Evolutionary conservation across 1,284 basidiomycete species (phyloP).

Genomic region (Chondrostereum purpureum): DNA sequence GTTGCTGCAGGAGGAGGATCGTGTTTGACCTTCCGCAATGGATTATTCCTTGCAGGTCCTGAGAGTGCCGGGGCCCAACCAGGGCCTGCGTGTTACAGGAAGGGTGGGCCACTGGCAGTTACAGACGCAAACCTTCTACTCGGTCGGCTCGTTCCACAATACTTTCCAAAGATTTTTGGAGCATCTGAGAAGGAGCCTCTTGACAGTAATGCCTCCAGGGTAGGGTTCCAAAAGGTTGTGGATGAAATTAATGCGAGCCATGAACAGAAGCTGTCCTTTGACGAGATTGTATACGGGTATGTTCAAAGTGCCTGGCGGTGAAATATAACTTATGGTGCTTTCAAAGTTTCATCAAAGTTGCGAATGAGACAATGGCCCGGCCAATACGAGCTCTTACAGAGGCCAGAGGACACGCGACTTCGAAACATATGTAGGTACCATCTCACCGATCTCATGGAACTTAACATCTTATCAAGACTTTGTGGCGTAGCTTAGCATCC

Average conservation of each 20-base stretch:
- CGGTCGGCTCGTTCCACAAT: slow-evolving; percentile 76
- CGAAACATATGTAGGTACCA: slow-evolving; percentile 65
- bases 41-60: slow-evolving; percentile 78
- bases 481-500: slow-evolving; percentile 56
- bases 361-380: slow-evolving; percentile 89
- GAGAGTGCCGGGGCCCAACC: slow-evolving; percentile 83
- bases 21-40: slow-evolving; percentile 74
- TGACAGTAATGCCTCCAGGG: slow-evolving; percentile 61
- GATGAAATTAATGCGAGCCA: slow-evolving; percentile 61
- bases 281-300: slow-evolving; percentile 86
- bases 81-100: slow-evolving; percentile 80
- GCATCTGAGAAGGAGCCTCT: slow-evolving; percentile 78
- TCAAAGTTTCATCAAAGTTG: slow-evolving; percentile 82
- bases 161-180: slow-evolving; percentile 87
- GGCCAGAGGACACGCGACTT: slow-evolving; percentile 80
- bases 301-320: slow-evolving; percentile 17
- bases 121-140: slow-evolving; percentile 85
- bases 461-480: slow-evolving; percentile 4
- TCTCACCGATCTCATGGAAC: neutral
- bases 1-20: slow-evolving; percentile 87
- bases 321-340: slow-evolving; percentile 1
- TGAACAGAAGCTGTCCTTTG: slow-evolving; percentile 54
- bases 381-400: slow-evolving; percentile 92
- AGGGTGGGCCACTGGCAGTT: slow-evolving; percentile 79
- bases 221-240: slow-evolving; percentile 61